A percentile compares a stretch with the other conserved stretches of the same genome.
These are phyloP conservation scores for Paramyrothecium roridum DNA, from an alignment of 2,329 filamentous ascomycete genomes.

Conservation along the genomic window DNA sequence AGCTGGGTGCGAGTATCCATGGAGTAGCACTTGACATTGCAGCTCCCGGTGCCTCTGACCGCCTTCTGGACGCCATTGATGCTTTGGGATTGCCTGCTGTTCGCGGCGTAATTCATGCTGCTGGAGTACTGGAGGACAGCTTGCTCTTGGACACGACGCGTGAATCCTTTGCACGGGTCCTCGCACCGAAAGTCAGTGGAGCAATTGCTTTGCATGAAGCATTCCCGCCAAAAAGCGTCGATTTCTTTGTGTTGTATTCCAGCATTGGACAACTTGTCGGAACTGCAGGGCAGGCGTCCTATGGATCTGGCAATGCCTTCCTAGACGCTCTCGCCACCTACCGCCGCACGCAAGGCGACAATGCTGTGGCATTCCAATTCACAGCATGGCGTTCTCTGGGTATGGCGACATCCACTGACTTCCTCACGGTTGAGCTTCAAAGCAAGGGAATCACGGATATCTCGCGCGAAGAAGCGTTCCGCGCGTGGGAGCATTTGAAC, in stretches of 20 bases:
- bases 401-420: constrained; percentile 7
- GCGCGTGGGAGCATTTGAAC: constrained; percentile 6
- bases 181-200: background rate
- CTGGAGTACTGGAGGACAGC: background rate
- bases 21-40: background rate
- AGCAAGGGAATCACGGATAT: constrained; percentile 10
- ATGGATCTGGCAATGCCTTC: constrained; percentile 4
- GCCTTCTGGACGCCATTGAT: background rate
- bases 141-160: background rate
- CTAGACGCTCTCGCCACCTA: constrained; percentile 3
- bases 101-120: background rate
- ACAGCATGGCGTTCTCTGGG: constrained; percentile 5
- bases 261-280: constrained; percentile 4
- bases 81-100: background rate
- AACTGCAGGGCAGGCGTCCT: constrained; percentile 2
- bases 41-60: background rate
- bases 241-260: constrained; percentile 5
- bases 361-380: constrained; percentile 4
- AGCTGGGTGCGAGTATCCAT: background rate
- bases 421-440: constrained; percentile 5
- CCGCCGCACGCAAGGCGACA: constrained; percentile 5
- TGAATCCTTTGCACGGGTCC: background rate
- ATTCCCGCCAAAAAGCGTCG: constrained; percentile 3
- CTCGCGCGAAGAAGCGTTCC: constrained; percentile 6
- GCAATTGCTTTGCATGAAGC: background rate